Evolutionary conservation across 345 rosid species (phyloP).

Genomic region (Aegle marmelos): DNA sequence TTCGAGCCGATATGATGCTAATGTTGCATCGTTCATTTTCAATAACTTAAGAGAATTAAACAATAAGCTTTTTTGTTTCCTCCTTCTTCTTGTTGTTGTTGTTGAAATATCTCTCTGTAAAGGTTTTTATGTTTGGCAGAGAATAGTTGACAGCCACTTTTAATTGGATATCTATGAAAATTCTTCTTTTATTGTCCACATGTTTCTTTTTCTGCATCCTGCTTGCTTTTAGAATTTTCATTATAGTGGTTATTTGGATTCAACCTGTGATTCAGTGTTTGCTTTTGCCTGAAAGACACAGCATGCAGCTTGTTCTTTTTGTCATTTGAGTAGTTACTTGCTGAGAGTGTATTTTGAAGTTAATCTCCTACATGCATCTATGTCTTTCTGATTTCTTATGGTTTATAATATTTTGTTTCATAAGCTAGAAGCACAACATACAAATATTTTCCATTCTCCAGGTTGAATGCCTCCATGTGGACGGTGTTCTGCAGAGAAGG

Average conservation of each 20-base stretch:
- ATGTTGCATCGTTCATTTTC: background rate
- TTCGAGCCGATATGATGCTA: background rate
- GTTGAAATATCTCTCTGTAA: background rate
- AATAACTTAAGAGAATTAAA: background rate
- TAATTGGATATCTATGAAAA: background rate
- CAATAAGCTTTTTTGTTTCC: background rate
- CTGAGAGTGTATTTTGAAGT: background rate
- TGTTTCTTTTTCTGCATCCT: background rate
- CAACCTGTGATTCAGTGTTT: background rate
- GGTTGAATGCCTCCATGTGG: constrained; percentile 98
- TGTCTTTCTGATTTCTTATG: background rate
- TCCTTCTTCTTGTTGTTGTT: background rate
- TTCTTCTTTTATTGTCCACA: background rate
- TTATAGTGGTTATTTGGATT: background rate
- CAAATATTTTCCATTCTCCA: constrained; percentile 26
- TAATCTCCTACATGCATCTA: background rate
- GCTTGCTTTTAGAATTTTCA: background rate
- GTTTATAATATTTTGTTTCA: background rate
- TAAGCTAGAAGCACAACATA: constrained; percentile 4
- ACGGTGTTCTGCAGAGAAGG: constrained; percentile 83
- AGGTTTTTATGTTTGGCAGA: background rate
- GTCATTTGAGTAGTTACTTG: background rate
- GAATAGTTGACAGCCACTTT: background rate
- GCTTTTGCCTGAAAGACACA: background rate
- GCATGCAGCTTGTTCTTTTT: background rate